Evolutionary conservation across 768 basidiomycete genomes (phyloP).

Genomic region (Tulasnella sp.): DNA sequence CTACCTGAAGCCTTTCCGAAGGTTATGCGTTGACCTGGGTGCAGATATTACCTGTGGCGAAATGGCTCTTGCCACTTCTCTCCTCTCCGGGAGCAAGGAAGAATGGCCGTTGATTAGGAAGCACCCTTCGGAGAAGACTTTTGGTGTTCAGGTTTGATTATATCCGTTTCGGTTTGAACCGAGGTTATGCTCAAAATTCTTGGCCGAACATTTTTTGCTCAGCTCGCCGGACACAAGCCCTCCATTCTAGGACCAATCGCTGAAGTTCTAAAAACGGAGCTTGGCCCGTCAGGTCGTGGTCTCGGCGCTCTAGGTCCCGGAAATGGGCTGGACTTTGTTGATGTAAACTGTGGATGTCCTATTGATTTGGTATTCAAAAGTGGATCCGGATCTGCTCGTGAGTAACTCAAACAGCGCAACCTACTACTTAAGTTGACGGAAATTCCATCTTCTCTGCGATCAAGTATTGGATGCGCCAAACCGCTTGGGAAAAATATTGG

Average conservation of each 20-base stretch:
- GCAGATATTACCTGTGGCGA: slow-evolving; percentile 96
- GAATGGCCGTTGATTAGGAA: slow-evolving; percentile 93
- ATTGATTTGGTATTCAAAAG: slow-evolving; percentile 93
- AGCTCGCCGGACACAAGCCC: slow-evolving; percentile 87
- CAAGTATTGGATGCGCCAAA: slow-evolving; percentile 78
- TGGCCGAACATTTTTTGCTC: slow-evolving; percentile 36
- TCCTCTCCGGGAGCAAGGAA: slow-evolving; percentile 81
- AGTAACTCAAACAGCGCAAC: slow-evolving; percentile 37
- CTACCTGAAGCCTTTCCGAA: slow-evolving; percentile 73
- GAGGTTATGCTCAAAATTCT: background rate
- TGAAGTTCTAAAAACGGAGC: slow-evolving; percentile 26
- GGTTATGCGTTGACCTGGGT: slow-evolving; percentile 79
- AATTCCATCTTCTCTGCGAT: background rate
- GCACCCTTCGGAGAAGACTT: slow-evolving; percentile 80
- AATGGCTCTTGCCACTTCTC: slow-evolving; percentile 93
- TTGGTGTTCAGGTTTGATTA: slow-evolving; percentile 55
- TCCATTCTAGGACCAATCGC: slow-evolving; percentile 50
- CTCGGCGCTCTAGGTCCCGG: slow-evolving; percentile 16
- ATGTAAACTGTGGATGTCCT: slow-evolving; percentile 95
- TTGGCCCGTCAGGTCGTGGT: slow-evolving; percentile 19
- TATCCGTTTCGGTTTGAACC: no score
- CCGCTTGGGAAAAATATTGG: slow-evolving; percentile 78
- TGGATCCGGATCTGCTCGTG: slow-evolving; percentile 86
- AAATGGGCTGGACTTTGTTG: slow-evolving; percentile 72
- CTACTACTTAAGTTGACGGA: background rate